Conservation (phyloP, 1,284 basidiomycete genomes). For the Hymenochaete sp. region DNA sequence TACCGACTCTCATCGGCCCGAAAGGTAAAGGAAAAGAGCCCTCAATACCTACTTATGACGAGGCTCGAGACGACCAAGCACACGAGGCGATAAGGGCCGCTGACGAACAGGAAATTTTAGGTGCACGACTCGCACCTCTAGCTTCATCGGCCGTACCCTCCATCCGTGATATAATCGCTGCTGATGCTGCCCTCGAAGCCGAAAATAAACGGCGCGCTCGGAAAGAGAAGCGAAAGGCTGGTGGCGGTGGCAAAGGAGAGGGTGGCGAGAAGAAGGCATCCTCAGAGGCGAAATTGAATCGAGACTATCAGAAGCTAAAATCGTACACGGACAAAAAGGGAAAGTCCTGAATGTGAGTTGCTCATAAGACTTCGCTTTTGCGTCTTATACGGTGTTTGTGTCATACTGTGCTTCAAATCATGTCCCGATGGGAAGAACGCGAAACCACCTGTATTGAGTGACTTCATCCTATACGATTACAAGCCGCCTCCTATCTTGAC, state of each 20-base stretch:
- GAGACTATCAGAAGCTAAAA: conserved; percentile 51
- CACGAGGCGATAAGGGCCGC: conserved; percentile 19
- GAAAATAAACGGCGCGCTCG: conserved; percentile 55
- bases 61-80: conserved; percentile 17
- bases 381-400: no score
- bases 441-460: no score
- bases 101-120: conserved; percentile 32
- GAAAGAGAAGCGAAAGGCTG: conserved; percentile 61
- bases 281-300: conserved; percentile 36
- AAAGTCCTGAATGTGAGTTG: not conserved
- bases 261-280: conserved; percentile 23
- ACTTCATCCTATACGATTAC: no score
- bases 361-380: no score
- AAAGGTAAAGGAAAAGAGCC: conserved; percentile 18
- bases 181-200: conserved; percentile 58
- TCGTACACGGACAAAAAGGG: conserved; percentile 43
- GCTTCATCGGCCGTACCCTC: conserved; percentile 70
- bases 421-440: no score
- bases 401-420: no score
- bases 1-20: not conserved
- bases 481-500: no score
- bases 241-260: conserved; percentile 12
- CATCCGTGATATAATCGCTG: conserved; percentile 69
- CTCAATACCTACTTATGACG: conserved; percentile 12
- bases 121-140: conserved; percentile 55